phyloP scores from a whole-genome alignment of 495 filamentous ascomycete species.

The Acidiella bohemica region DNA sequence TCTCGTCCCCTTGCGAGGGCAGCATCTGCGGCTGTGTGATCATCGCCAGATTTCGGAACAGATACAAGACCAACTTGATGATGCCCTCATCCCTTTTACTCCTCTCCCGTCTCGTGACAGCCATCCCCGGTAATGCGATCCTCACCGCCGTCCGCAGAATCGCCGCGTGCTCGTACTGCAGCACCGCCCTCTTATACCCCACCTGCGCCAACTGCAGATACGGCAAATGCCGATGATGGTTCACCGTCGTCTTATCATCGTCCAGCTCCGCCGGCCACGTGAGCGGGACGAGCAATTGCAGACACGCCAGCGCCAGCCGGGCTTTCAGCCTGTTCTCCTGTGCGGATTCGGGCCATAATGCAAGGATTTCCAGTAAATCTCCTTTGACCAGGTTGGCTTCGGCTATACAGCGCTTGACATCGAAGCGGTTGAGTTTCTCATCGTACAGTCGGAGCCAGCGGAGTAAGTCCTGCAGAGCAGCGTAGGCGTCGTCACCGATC shows the following conservation, averaged over 20 bases:
- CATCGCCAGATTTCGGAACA: slow-evolving; percentile 74
- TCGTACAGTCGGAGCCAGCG: slow-evolving; percentile 93
- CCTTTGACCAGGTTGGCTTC: slow-evolving; percentile 85
- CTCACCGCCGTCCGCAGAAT: slow-evolving; percentile 68
- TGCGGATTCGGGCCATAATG: slow-evolving; percentile 54
- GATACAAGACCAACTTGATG: slow-evolving; percentile 79
- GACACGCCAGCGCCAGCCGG: slow-evolving; percentile 69
- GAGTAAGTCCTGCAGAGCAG: slow-evolving; percentile 81
- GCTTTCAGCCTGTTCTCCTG: slow-evolving; percentile 59
- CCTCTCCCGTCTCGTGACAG: slow-evolving; percentile 59
- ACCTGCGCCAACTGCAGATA: slow-evolving; percentile 79
- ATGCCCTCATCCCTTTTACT: slow-evolving; percentile 75
- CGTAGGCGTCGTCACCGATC: slow-evolving; percentile 84
- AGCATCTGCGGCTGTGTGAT: slow-evolving; percentile 55
- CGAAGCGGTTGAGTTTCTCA: slow-evolving; percentile 83
- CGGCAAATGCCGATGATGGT: slow-evolving; percentile 81
- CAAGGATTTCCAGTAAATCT: slow-evolving; percentile 81
- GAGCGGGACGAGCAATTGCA: slow-evolving; percentile 85
- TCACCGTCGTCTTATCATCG: slow-evolving; percentile 66
- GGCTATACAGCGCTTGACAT: slow-evolving; percentile 84
- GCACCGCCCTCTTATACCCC: slow-evolving; percentile 73
- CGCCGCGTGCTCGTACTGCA: slow-evolving; percentile 61
- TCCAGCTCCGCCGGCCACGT: slow-evolving; percentile 89
- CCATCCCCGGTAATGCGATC: slow-evolving; percentile 78
- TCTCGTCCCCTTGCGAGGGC: slow-evolving; percentile 58